Evolutionary conservation across 768 basidiomycete genomes (phyloP).

Genomic region (Leucogyrophana mollusca): DNA sequence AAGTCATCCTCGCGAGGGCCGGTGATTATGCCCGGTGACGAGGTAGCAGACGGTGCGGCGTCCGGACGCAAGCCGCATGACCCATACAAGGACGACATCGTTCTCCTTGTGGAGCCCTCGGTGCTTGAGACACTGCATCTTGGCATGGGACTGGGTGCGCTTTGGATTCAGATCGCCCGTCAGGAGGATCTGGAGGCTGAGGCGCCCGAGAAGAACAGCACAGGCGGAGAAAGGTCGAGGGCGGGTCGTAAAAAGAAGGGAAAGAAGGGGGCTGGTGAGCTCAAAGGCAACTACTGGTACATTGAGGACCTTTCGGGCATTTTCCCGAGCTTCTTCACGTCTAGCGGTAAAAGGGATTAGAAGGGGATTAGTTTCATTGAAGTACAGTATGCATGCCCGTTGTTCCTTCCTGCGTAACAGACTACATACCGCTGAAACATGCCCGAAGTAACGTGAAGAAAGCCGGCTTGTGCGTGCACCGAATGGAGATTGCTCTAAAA

Average conservation of each 20-base stretch:
- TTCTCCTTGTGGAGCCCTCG: slow-evolving; percentile 50
- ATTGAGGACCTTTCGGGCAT: slow-evolving; percentile 53
- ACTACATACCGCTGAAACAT: no score
- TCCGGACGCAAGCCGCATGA: slow-evolving; percentile 38
- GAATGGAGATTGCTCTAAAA: no score
- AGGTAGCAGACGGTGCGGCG: slow-evolving; percentile 6
- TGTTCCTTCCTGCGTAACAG: no score
- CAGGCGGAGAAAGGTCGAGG: slow-evolving; percentile 4
- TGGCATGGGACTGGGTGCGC: slow-evolving; percentile 62
- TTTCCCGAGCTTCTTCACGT: slow-evolving; percentile 52
- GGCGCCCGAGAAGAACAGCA: slow-evolving; percentile 7
- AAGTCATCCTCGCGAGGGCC: slow-evolving; percentile 36
- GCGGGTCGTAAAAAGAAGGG: slow-evolving; percentile 20
- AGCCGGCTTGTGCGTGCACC: no score
- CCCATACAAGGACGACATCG: slow-evolving; percentile 57
- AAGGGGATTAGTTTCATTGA: background rate
- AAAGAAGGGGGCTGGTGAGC: slow-evolving; percentile 17
- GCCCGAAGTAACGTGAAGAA: no score
- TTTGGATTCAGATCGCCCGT: slow-evolving; percentile 68
- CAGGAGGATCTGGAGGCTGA: slow-evolving; percentile 18
- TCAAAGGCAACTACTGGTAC: slow-evolving; percentile 50
- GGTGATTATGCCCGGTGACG: slow-evolving; percentile 23
- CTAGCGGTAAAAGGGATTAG: slow-evolving; percentile 8
- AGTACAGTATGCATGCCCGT: no score
- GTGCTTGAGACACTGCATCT: slow-evolving; percentile 38